Base-by-base conservation (phyloP, 139 green algal species). In the Chlamydomonas incerta region DNA sequence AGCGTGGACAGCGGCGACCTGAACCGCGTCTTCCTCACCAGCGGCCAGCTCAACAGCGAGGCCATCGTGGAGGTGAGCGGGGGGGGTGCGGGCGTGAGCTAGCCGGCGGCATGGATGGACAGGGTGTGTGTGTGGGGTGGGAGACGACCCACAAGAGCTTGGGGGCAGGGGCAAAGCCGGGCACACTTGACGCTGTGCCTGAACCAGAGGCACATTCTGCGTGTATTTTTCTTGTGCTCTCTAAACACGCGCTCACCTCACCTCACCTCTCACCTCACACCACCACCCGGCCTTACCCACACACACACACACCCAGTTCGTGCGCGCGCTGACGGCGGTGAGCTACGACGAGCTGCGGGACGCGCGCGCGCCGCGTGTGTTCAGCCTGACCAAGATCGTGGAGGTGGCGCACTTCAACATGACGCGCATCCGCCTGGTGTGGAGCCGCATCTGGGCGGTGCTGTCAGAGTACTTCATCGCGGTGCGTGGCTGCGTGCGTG, bases 351-450 rank as follows among this genome's bases (percentile, higher is more conserved):
- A 97, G 91, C 87, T 94, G 62, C 74, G 73, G 2, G 85, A 93
- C 72, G 80, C 80, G 62, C 72, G 71, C 31, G 72, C 91, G 11
- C 97, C 97, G 0, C 92, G 97, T 50, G 95, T 99, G 17, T 99
- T 98, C 91, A 92, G 77, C 67, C 92, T 99, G 24, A 95, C 94
- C 71, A 98, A 99, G 88, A 98, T 99, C 72, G 96, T 99, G 47
- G 97, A 99, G 92, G 95, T 99, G 65, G 91, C 96, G 62, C 96
- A 99, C 87, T 98, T 97, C 95, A 99, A 99, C 93, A 99, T 99
- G 97, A 93, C 69, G 28, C 93, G 98, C 80, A 98, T 99, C 88
- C 89, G 96, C 52, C 94, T 99, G 62, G 97, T 99, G 52, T 99
- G 98, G 98, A 93, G 82, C 71, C 93, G 95, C 72, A 98, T 99